Base-by-base conservation (phyloP, 2,329 filamentous ascomycete species). In the Trichoderma polysporum region DNA sequence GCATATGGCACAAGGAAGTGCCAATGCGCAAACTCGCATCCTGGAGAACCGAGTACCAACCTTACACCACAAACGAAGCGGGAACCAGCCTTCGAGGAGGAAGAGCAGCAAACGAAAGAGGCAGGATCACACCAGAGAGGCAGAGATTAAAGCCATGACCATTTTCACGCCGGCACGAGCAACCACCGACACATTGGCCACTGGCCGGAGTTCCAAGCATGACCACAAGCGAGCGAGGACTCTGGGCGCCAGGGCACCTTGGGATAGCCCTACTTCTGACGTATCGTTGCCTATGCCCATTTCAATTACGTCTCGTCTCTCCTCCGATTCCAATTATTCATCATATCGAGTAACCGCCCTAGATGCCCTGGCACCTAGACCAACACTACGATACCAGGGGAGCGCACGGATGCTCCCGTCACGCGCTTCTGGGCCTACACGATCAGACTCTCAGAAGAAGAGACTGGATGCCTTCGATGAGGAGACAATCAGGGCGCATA, bases 111-210 rank as follows among this genome's bases (percentile, higher is more conserved):
- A 92, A 79, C 87, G 90, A 72, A 89, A 90, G 73, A 89, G 90
- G 71, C 85, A 90, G 69, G 91, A 96, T 69, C 87, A 88, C 75
- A 85, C 90, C 67, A 86, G 94, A 66, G 94, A 97, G 78, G 92
- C 92, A 69, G 93, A 97, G 79, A 93, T 97, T 74, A 91, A 90
- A 75, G 89, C 92, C 63, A 92, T 97, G 91, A 91, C 88, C 74
- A 86, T 88, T 47, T 86, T 85, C 68, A 85, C 90, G 71, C 88
- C 91, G 6, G 80, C 88, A 62, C 86, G 91, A 60, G 84, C 89
- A 6, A 84, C 85, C 12, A 84, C 85, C 56, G 85, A 89, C 68
- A 81, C 83, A 35, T 86, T 85, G 76, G 85, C 85, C 62, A 82
- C 87, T 84, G 91, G 53, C 85, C 87, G 67, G 85, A 83, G 1